Evolutionary conservation across 1,139 yeast genomes (phyloP).

Genomic region (Hyphopichia pseudoburtonii): DNA sequence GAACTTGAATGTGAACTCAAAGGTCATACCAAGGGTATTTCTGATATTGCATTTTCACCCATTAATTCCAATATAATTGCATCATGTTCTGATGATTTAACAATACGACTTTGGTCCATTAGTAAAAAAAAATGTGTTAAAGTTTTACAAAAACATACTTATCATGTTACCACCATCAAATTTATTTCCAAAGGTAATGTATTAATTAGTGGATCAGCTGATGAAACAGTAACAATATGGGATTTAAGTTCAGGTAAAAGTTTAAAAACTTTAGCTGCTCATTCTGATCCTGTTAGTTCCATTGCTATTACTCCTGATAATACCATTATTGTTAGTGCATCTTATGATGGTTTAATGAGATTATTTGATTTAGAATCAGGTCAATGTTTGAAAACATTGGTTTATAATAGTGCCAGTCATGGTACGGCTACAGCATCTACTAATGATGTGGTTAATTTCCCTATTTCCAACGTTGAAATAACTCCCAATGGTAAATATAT

Average conservation of each 20-base stretch:
- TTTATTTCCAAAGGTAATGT: constrained; percentile 78
- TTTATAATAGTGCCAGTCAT: constrained; percentile 62
- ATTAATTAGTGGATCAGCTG: constrained; percentile 80
- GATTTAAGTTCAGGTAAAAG: constrained; percentile 72
- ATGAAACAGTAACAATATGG: constrained; percentile 91
- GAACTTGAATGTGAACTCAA: constrained; percentile 33
- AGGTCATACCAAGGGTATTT: constrained; percentile 71
- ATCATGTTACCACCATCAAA: constrained; percentile 71
- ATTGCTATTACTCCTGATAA: constrained; percentile 77
- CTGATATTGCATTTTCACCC: constrained; percentile 75
- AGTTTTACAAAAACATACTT: constrained; percentile 77
- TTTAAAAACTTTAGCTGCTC: constrained; percentile 84
- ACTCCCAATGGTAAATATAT: constrained; percentile 84
- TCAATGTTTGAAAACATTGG: constrained; percentile 86
- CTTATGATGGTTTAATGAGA: constrained; percentile 88
- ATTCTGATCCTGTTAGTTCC: constrained; percentile 84
- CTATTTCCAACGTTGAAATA: constrained; percentile 70
- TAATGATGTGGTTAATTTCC: constrained; percentile 50
- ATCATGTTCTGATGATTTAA: constrained; percentile 83
- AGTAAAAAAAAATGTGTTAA: constrained; percentile 52
- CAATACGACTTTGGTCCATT: constrained; percentile 74
- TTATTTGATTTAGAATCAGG: constrained; percentile 87
- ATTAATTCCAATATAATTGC: constrained; percentile 69
- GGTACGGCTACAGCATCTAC: constrained; percentile 62
- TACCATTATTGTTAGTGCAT: constrained; percentile 79